Conservation (phyloP, 495 filamentous ascomycete genomes). For the Tuber melanosporum region DNA sequence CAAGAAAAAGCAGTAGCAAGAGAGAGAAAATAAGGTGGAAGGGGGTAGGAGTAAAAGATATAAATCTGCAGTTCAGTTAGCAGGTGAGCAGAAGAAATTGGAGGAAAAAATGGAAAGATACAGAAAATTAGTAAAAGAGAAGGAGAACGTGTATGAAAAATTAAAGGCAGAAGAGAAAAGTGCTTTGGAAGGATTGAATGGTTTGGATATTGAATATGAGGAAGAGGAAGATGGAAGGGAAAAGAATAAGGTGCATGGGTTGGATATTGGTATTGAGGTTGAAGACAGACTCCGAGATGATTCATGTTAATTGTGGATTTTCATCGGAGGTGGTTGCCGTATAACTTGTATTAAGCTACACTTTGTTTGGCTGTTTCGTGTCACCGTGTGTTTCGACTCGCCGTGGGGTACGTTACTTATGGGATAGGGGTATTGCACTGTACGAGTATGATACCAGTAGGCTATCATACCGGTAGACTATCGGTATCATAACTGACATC, state of each 20-base stretch:
- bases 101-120: background rate
- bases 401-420: background rate
- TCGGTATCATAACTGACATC: background rate
- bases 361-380: background rate
- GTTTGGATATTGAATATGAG: constrained; percentile 1
- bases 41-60: background rate
- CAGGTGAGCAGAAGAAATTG: background rate
- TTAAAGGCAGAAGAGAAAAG: background rate
- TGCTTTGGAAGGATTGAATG: background rate
- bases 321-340: too few relatives aligned
- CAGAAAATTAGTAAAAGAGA: background rate
- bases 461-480: background rate
- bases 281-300: background rate
- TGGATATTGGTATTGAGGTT: background rate
- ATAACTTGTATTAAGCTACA: background rate
- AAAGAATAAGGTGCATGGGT: background rate
- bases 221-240: background rate
- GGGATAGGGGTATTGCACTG: too few relatives aligned
- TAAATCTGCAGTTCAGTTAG: background rate
- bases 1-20: background rate
- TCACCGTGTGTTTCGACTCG: background rate
- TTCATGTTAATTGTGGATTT: background rate
- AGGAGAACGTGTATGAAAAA: background rate
- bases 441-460: background rate
- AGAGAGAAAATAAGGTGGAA: background rate